Base-by-base conservation (phyloP, 2,329 filamentous ascomycete species). In the Plectosphaerella plurivora region DNA sequence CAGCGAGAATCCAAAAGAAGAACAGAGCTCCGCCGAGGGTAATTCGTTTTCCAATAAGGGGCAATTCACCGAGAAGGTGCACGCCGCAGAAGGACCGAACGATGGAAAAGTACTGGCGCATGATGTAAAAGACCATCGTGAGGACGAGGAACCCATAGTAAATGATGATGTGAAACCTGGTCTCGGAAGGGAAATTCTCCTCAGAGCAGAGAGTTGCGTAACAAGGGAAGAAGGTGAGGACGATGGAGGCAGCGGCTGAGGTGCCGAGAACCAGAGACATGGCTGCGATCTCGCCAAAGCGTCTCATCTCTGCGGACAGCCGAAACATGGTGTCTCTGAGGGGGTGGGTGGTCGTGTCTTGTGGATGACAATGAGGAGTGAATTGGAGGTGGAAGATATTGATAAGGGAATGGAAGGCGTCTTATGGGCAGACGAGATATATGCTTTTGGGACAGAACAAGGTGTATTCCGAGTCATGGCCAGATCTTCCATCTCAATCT, bases 141-240 rank as follows among this genome's bases (percentile, higher is more conserved):
- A 25, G 52, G 2, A 52, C 47, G 22, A 58, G 49, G 6, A 58
- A 39, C 6, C 45, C 51, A n/a, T 51, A 57, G 42, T 51, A 58
- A 3, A 52, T 53, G 7, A 51, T 24, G 1, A 58, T 14, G 35
- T 58, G 55, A 4, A 58, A 12, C 0, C 55, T 49, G 3, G 55
- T 57, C 14, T 57, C 51, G 24, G 53, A 53, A 5, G 51, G 37
- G 10, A 58, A 41, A 15, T 50, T 57, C 1, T 51, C 48, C 18
- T 58, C 56, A 4, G 55, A 50, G 41, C 56, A 58, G 15, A 58
- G 47, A 1, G 55, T 53, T 1, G 55, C 22, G 36, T 58, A 58
- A 16, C 56, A 58, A 2, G 53, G 56, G 0, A 42, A 42, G 20
- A 53, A 58, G 15, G 56, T 58, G 9, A 58, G 55, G 7, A 24